Evolutionary conservation across 805 yeast species (phyloP).

Genomic region (Saturnispora sanitii): DNA sequence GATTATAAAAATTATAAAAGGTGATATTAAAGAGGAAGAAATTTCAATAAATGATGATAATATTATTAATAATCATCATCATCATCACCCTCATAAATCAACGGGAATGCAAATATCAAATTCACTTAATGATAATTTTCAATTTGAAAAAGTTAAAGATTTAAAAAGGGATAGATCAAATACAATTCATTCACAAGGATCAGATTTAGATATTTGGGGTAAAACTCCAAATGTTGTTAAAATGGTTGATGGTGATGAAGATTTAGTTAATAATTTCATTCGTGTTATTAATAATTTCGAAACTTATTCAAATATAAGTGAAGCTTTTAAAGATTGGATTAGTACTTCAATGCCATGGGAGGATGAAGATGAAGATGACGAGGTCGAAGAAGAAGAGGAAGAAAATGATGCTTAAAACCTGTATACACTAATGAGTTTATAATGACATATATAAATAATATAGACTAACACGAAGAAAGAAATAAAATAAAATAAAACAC

Average conservation of each 20-base stretch:
- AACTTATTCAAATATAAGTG: constrained; percentile 25
- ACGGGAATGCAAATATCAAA: constrained; percentile 15
- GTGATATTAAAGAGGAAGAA: constrained; percentile 9
- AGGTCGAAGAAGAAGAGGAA: background rate
- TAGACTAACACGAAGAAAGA: background rate
- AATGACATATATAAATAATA: background rate
- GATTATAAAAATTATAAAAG: constrained; percentile 55
- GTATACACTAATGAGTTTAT: background rate
- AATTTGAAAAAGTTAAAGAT: constrained; percentile 20
- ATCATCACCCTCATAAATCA: constrained; percentile 14
- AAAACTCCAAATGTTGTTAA: background rate
- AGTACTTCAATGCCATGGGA: constrained; percentile 11
- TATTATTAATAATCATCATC: too few species aligned
- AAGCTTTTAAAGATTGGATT: constrained; percentile 30
- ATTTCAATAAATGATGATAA: too few species aligned
- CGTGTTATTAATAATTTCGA: constrained; percentile 28
- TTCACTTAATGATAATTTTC: constrained; percentile 27
- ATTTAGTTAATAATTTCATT: constrained; percentile 26
- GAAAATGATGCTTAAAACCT: background rate
- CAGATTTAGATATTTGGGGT: constrained; percentile 6
- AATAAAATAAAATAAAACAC: too few species aligned
- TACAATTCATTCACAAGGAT: constrained; percentile 4
- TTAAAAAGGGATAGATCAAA: background rate
- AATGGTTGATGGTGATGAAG: constrained; percentile 10
- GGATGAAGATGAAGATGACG: constrained; percentile 1